A percentile compares a stretch with the other conserved stretches of the same genome.
These are phyloP conservation scores for Nitzschia putrida DNA, from an alignment of 108 stramenopile species.

Conservation along the genomic window DNA sequence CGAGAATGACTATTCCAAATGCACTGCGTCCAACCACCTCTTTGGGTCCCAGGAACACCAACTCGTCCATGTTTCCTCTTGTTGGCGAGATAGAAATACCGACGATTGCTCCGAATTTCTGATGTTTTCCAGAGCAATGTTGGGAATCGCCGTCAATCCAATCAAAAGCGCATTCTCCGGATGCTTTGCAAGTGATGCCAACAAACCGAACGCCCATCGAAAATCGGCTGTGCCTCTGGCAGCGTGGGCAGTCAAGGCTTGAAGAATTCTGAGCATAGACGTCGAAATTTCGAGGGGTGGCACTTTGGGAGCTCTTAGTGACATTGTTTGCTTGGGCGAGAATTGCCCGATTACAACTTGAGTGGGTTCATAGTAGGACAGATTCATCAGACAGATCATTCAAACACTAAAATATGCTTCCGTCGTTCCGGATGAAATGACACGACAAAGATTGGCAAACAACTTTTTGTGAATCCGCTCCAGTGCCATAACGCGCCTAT, in stretches of 20 bases:
- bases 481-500: conserved; percentile 42
- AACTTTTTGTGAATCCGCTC: conserved; percentile 30
- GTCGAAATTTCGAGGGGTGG: conserved; percentile 38
- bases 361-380: conserved; percentile 35
- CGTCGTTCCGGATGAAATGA: conserved; percentile 28
- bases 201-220: conserved; percentile 42
- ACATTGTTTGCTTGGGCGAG: conserved; percentile 24
- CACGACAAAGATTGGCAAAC: conserved; percentile 27
- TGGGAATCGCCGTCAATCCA: conserved; percentile 32
- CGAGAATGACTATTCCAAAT: too few species aligned
- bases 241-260: conserved; percentile 32
- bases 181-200: conserved; percentile 27
- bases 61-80: too few species aligned
- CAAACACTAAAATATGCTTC: conserved; percentile 40
- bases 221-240: conserved; percentile 37
- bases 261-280: conserved; percentile 39
- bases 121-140: conserved; percentile 28
- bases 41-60: too few species aligned
- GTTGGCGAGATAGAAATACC: too few species aligned
- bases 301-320: conserved; percentile 3
- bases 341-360: conserved; percentile 37
- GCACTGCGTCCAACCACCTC: too few species aligned
- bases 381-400: conserved; percentile 39
- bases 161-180: conserved; percentile 40
- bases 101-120: too few species aligned